Conservation (phyloP, 805 yeast genomes). For the Suhomyces prunicola region DNA sequence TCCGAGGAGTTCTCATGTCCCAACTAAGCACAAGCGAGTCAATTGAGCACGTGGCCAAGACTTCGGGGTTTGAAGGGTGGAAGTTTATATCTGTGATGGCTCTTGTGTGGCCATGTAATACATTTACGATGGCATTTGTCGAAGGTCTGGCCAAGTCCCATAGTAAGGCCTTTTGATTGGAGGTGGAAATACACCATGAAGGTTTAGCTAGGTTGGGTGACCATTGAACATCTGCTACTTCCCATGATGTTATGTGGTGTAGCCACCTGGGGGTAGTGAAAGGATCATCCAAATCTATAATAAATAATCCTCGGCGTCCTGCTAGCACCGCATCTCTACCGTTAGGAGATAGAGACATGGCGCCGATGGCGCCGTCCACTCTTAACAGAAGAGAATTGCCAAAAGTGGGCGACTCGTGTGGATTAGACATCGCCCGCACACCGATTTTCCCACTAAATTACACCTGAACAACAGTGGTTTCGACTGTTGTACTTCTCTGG, state of each 20-base stretch:
- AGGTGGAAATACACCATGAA: constrained; percentile 88
- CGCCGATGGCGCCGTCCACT: constrained; percentile 89
- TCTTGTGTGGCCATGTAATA: constrained; percentile 83
- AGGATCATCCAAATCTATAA: constrained; percentile 94
- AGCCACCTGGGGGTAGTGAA: constrained; percentile 93
- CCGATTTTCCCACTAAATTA: too few relatives aligned
- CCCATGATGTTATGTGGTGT: constrained; percentile 92
- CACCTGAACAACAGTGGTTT: too few relatives aligned
- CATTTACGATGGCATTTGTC: constrained; percentile 74
- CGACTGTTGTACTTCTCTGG: too few relatives aligned
- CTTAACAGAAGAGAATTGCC: constrained; percentile 78
- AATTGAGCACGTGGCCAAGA: constrained; percentile 88
- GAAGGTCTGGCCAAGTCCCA: constrained; percentile 85
- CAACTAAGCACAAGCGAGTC: constrained; percentile 85
- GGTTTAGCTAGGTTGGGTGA: constrained; percentile 84
- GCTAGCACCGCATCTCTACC: constrained; percentile 95
- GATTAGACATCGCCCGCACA: constrained; percentile 9
- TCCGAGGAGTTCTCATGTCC: constrained; percentile 81
- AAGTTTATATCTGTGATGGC: constrained; percentile 96
- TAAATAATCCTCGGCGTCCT: constrained; percentile 73
- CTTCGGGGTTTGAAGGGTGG: constrained; percentile 81
- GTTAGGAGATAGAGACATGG: constrained; percentile 84
- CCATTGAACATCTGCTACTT: constrained; percentile 99
- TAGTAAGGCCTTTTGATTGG: constrained; percentile 90
- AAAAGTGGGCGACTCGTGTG: constrained; percentile 55